phyloP scores from a whole-genome alignment of 148 eudicot species.

The Camellia granthamiana region DNA sequence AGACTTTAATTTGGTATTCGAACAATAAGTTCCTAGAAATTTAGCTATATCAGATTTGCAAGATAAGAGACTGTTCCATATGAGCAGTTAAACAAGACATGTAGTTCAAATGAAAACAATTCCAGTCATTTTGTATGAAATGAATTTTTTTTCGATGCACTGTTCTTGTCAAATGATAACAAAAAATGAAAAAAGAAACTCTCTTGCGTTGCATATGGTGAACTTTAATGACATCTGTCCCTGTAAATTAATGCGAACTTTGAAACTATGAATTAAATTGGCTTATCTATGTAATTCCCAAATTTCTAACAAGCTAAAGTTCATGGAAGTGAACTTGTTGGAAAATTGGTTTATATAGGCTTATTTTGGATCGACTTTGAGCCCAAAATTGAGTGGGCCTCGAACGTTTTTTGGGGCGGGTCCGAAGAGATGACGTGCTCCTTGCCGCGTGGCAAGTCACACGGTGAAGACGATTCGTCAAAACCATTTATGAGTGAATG shows the following conservation, averaged over 20 bases:
- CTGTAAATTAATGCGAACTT: background rate
- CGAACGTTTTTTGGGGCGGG: no score
- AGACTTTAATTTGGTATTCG: background rate
- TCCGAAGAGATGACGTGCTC: no score
- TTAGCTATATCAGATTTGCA: background rate
- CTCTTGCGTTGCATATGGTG: no score
- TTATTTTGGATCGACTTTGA: no score
- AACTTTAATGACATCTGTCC: no score
- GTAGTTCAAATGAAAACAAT: background rate
- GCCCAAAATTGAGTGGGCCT: no score
- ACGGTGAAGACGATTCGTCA: no score
- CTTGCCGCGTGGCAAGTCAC: no score
- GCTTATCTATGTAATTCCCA: background rate
- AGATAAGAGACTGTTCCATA: background rate
- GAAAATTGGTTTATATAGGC: no score
- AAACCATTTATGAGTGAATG: no score
- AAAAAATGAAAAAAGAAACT: background rate
- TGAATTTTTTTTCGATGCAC: background rate
- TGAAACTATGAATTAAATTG: background rate
- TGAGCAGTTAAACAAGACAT: background rate
- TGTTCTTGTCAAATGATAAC: background rate
- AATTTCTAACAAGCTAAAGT: background rate
- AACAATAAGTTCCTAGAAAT: background rate
- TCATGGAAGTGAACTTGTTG: background rate
- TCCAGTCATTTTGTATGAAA: background rate